phyloP scores from a whole-genome alignment of 345 rosid genomes.

The Carallia brachiata region DNA sequence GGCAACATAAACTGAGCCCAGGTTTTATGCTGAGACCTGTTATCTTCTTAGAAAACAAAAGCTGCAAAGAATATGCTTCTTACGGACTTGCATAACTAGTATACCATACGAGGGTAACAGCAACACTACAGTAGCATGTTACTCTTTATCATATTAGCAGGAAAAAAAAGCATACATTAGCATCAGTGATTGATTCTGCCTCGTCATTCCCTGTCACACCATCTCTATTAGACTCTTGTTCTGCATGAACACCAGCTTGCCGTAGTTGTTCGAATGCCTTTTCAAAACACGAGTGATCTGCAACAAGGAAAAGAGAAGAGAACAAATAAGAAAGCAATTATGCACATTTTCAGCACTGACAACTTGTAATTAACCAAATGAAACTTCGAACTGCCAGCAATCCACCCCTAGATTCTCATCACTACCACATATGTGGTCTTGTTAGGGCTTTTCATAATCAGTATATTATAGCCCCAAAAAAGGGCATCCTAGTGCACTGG shows the following conservation, averaged over 20 bases:
- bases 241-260: conserved; percentile 44
- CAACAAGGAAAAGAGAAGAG: neutral
- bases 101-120: neutral
- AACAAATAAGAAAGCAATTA: neutral
- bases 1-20: too few species aligned
- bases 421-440: too few species aligned
- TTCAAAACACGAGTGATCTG: conserved; percentile 62
- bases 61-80: too few species aligned
- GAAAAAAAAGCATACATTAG: conserved; percentile 33
- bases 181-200: conserved; percentile 31
- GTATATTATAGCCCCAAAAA: too few species aligned
- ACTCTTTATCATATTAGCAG: neutral
- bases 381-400: too few species aligned
- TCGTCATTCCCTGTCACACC: conserved; percentile 36
- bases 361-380: neutral
- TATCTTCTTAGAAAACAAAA: too few species aligned
- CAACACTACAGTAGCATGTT: neutral
- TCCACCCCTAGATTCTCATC: too few species aligned
- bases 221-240: conserved; percentile 33
- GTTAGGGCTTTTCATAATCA: too few species aligned
- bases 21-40: too few species aligned
- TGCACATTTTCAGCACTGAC: neutral
- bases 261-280: conserved; percentile 57
- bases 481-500: too few species aligned
- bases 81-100: neutral